phyloP scores from a whole-genome alignment of 305 asterid species.

The Lippia alba region DNA sequence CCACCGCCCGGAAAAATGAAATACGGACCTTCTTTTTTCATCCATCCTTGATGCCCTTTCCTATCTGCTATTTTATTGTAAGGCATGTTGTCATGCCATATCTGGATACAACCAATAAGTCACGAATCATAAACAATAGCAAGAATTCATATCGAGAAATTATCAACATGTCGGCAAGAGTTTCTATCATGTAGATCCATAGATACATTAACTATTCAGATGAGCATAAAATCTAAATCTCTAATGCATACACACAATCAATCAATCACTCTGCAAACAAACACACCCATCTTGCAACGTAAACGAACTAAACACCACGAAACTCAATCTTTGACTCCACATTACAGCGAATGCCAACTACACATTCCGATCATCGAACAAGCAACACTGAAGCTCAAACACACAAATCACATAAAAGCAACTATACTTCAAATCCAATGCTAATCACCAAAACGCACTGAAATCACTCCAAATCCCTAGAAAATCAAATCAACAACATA shows the following conservation, averaged over 20 bases:
- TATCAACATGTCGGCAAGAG: slow-evolving; percentile 24
- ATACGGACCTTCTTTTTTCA: slow-evolving; percentile 89
- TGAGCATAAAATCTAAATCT: background rate
- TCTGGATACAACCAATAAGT: slow-evolving; percentile 52
- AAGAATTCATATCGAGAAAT: background rate
- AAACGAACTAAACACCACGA: slow-evolving; percentile 3
- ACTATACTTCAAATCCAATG: slow-evolving; percentile 22
- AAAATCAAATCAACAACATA: slow-evolving; percentile 22
- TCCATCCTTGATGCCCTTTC: slow-evolving; percentile 99
- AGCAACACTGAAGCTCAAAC: slow-evolving; percentile 24
- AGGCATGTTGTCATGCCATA: slow-evolving; percentile 97
- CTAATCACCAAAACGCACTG: slow-evolving; percentile 12
- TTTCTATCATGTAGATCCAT: slow-evolving; percentile 1
- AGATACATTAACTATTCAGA: background rate
- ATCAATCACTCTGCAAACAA: background rate
- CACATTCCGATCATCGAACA: slow-evolving; percentile 15
- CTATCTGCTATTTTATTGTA: slow-evolving; percentile 92
- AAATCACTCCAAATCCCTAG: background rate
- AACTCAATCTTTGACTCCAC: slow-evolving; percentile 8
- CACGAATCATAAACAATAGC: slow-evolving; percentile 12
- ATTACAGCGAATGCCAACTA: background rate
- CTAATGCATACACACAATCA: slow-evolving; percentile 3
- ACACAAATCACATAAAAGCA: background rate
- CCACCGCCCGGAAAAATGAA: slow-evolving; percentile 98
- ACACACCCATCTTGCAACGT: background rate